These are phyloP conservation scores for Debaryomyces robertsiae DNA, from an alignment of 1,139 yeast species.

Conservation along the genomic window DNA sequence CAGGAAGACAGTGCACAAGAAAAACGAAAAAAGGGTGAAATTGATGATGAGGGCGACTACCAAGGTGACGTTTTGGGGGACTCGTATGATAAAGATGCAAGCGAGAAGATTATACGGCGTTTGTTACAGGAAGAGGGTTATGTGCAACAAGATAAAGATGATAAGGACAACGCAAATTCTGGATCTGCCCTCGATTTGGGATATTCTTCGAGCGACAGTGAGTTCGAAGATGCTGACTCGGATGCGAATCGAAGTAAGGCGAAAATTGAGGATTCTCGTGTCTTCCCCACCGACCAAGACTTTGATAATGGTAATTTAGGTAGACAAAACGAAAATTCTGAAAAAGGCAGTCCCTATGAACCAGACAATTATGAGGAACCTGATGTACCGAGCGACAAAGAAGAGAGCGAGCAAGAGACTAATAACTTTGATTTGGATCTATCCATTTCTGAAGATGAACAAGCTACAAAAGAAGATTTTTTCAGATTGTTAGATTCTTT, in stretches of 20 bases:
- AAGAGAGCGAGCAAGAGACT: constrained; percentile 14
- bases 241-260: constrained; percentile 1
- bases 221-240: constrained; percentile 6
- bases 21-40: constrained; percentile 10
- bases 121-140: constrained; percentile 25
- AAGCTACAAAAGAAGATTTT: constrained; percentile 19
- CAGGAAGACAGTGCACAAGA: constrained; percentile 1
- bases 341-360: too few relatives aligned
- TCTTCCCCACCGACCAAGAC: background rate
- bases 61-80: constrained; percentile 6
- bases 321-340: background rate
- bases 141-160: constrained; percentile 12
- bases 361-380: too few relatives aligned
- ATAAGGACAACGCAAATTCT: background rate
- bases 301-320: background rate
- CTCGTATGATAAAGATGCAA: constrained; percentile 12
- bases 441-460: constrained; percentile 20
- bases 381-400: constrained; percentile 14
- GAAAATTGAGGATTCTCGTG: constrained; percentile 7
- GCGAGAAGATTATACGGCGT: constrained; percentile 19
- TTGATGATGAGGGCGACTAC: constrained; percentile 11
- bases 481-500: constrained; percentile 26
- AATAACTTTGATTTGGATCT: constrained; percentile 22
- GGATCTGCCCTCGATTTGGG: constrained; percentile 12
- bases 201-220: constrained; percentile 16